Percentiles rank a stretch among this genome's conserved stretches.
phyloP scores from a whole-genome alignment of 2,329 filamentous ascomycete genomes.

The Lachnellula arida region DNA sequence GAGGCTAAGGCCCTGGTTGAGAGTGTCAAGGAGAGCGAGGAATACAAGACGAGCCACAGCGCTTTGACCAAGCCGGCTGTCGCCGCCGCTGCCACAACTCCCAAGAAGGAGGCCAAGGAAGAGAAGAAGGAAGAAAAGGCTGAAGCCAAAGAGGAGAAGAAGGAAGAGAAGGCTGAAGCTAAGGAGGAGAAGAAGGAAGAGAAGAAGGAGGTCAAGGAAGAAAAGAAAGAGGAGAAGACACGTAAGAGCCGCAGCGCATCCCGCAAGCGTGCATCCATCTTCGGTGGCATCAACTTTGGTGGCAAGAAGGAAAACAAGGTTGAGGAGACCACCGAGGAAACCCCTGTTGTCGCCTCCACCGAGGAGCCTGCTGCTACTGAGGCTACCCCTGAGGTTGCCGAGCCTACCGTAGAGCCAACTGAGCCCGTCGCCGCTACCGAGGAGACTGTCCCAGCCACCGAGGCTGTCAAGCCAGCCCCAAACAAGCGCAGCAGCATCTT shows the following conservation, averaged over 20 bases:
- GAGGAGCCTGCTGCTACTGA: slow-evolving; percentile 21
- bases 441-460: slow-evolving; percentile 38
- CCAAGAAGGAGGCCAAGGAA: slow-evolving; percentile 34
- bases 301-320: slow-evolving; percentile 34
- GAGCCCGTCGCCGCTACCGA: slow-evolving; percentile 35
- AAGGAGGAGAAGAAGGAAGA: slow-evolving; percentile 33
- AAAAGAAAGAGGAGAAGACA: slow-evolving; percentile 49
- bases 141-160: slow-evolving; percentile 33
- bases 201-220: slow-evolving; percentile 29
- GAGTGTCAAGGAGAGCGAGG: slow-evolving; percentile 70
- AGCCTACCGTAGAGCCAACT: slow-evolving; percentile 19
- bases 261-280: slow-evolving; percentile 62
- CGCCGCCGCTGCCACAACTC: slow-evolving; percentile 30
- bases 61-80: slow-evolving; percentile 38
- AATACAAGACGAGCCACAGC: slow-evolving; percentile 65
- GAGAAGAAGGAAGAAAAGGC: slow-evolving; percentile 45
- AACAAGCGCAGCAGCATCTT: slow-evolving; percentile 33
- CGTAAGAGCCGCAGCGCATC: slow-evolving; percentile 59
- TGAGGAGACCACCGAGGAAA: slow-evolving; percentile 39
- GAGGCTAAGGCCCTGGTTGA: slow-evolving; percentile 81
- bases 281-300: slow-evolving; percentile 46
- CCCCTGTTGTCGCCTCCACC: slow-evolving; percentile 25
- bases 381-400: slow-evolving; percentile 27
- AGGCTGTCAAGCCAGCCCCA: slow-evolving; percentile 34
- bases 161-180: slow-evolving; percentile 45